Percentiles rank a stretch among this genome's conserved stretches.
These are phyloP conservation scores for Tylopilus cervinicoccineus DNA, from an alignment of 768 basidiomycete species.

Conservation along the genomic window DNA sequence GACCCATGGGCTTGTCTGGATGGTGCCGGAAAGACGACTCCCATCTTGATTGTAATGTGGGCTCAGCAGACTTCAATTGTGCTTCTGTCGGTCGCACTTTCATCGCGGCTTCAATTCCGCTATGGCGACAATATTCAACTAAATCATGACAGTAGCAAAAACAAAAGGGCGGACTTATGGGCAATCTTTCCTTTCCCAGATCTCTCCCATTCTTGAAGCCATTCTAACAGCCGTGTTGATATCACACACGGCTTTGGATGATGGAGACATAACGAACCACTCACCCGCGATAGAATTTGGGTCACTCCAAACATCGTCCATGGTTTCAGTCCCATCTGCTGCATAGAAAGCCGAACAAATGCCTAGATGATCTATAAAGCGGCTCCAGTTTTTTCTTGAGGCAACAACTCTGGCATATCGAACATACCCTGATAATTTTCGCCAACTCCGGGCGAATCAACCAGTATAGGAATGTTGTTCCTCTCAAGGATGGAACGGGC, in stretches of 20 bases:
- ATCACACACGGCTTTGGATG: not conserved
- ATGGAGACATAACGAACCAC: slow-evolving; percentile 12
- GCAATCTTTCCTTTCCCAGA: slow-evolving; percentile 47
- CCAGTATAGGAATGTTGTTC: slow-evolving; percentile 42
- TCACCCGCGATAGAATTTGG: slow-evolving; percentile 38
- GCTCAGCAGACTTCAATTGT: slow-evolving; percentile 43
- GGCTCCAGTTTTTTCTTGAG: not conserved
- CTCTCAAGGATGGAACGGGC: slow-evolving; percentile 42
- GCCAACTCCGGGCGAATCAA: slow-evolving; percentile 76
- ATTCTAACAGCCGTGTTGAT: slow-evolving; percentile 16
- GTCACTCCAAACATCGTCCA: slow-evolving; percentile 43
- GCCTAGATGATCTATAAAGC: slow-evolving; percentile 28
- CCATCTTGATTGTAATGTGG: slow-evolving; percentile 49
- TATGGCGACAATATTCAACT: slow-evolving; percentile 27
- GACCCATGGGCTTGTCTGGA: slow-evolving; percentile 55
- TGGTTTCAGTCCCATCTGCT: slow-evolving; percentile 41
- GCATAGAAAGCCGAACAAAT: slow-evolving; percentile 33
- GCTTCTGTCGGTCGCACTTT: slow-evolving; percentile 49
- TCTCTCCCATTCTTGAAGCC: slow-evolving; percentile 29
- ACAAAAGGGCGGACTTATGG: slow-evolving; percentile 41
- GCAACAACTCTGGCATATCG: fast-evolving
- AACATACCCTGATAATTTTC: slow-evolving; percentile 56
- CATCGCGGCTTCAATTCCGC: slow-evolving; percentile 49
- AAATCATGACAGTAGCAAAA: not conserved
- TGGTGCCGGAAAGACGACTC: slow-evolving; percentile 42